These are phyloP conservation scores for Kalmusia sp. DNA, from an alignment of 2,329 filamentous ascomycete genomes.

Conservation along the genomic window DNA sequence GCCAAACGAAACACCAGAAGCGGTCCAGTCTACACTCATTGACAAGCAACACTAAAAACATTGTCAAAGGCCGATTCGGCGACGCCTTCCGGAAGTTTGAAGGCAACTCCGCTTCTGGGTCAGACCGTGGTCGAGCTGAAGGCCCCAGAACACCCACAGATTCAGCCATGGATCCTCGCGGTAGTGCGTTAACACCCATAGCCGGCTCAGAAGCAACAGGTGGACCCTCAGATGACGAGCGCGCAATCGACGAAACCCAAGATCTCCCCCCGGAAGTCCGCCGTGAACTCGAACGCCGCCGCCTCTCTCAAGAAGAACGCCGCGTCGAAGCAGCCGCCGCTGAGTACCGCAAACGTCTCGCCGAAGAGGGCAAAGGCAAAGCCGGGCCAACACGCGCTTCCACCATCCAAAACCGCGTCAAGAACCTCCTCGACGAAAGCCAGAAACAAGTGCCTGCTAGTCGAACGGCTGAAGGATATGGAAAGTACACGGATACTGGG, in stretches of 20 bases:
- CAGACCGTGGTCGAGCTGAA: slow-evolving; percentile 35
- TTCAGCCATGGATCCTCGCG: slow-evolving; percentile 25
- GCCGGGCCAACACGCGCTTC: slow-evolving; percentile 67
- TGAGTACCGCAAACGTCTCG: slow-evolving; percentile 81
- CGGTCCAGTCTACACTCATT: slow-evolving; percentile 74
- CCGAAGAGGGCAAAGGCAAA: slow-evolving; percentile 62
- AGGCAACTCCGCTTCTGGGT: slow-evolving; percentile 49
- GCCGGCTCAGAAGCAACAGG: slow-evolving; percentile 78
- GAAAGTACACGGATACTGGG: slow-evolving; percentile 72
- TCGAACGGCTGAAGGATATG: slow-evolving; percentile 88
- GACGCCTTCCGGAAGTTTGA: slow-evolving; percentile 96
- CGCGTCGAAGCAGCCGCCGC: slow-evolving; percentile 88
- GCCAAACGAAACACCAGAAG: slow-evolving; percentile 70
- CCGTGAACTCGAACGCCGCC: slow-evolving; percentile 83
- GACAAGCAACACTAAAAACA: slow-evolving; percentile 77
- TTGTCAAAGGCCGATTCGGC: slow-evolving; percentile 87
- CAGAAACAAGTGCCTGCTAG: slow-evolving; percentile 58
- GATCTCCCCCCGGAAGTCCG: slow-evolving; percentile 86
- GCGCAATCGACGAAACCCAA: slow-evolving; percentile 69
- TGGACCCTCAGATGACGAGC: slow-evolving; percentile 70
- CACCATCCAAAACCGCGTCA: slow-evolving; percentile 92
- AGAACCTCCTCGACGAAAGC: slow-evolving; percentile 82
- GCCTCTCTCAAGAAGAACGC: slow-evolving; percentile 85
- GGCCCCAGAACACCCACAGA: slow-evolving; percentile 36
- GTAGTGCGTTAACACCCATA: slow-evolving; percentile 65